phyloP scores from a whole-genome alignment of 2,329 filamentous ascomycete species.

The Aspergillus pseudoglaucus region DNA sequence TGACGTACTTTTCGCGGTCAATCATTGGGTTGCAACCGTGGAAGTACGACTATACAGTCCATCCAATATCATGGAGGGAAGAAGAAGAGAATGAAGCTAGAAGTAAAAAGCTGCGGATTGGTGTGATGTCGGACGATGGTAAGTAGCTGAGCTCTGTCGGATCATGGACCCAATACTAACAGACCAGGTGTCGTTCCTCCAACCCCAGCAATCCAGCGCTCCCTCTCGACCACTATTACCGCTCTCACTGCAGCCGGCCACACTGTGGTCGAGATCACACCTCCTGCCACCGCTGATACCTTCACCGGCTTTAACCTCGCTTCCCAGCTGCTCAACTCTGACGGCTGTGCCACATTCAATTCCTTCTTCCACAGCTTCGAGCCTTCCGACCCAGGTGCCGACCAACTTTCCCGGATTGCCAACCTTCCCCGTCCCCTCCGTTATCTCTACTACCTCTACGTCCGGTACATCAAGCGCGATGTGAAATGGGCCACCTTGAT shows the following conservation, averaged over 20 bases:
- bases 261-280: conserved; percentile 59
- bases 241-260: conserved; percentile 69
- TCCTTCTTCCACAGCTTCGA: conserved; percentile 71
- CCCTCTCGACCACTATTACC: conserved; percentile 62
- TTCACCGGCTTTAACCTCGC: conserved; percentile 71
- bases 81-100: conserved; percentile 54
- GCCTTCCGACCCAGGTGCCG: conserved; percentile 69
- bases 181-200: conserved; percentile 67
- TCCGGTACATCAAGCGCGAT: conserved; percentile 75
- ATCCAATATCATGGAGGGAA: conserved; percentile 72
- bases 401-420: conserved; percentile 68
- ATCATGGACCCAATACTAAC: background rate
- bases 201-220: conserved; percentile 73
- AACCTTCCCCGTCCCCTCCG: conserved; percentile 66
- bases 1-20: conserved; percentile 74
- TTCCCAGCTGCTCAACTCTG: conserved; percentile 73
- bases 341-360: conserved; percentile 74
- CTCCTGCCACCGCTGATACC: conserved; percentile 67
- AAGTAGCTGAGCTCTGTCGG: conserved; percentile 9
- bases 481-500: conserved; percentile 71
- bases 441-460: conserved; percentile 82
- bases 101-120: conserved; percentile 62
- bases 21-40: conserved; percentile 78
- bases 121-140: conserved; percentile 69
- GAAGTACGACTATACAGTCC: conserved; percentile 80